Percentiles rank a stretch among this genome's conserved stretches.
These are phyloP conservation scores for Fusarium sp. DNA, from an alignment of 2,329 filamentous ascomycete genomes.

Conservation along the genomic window DNA sequence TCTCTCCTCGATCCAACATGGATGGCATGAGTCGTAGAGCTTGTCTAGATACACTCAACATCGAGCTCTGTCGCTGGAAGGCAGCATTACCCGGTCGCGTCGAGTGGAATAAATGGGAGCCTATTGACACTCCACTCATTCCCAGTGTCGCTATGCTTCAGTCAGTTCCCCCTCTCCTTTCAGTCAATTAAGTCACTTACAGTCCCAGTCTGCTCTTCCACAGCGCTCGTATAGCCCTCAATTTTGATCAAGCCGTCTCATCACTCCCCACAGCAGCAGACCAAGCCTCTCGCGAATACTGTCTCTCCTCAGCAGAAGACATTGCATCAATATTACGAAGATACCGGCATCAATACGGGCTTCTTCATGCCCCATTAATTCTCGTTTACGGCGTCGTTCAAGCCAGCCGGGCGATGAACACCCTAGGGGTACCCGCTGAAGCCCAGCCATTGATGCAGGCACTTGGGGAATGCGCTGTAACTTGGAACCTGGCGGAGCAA, in stretches of 20 bases:
- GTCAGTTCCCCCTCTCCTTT: conserved; percentile 4
- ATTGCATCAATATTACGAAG: conserved; percentile 35
- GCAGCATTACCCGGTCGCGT: conserved; percentile 28
- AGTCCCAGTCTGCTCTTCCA: conserved; percentile 30
- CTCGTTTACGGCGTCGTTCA: conserved; percentile 42
- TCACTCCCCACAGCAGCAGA: neutral
- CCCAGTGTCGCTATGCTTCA: conserved; percentile 39
- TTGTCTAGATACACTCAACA: conserved; percentile 30
- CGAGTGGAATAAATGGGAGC: conserved; percentile 38
- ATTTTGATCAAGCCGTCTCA: conserved; percentile 33
- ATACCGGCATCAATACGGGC: conserved; percentile 37
- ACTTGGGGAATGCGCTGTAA: conserved; percentile 14
- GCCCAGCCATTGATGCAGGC: conserved; percentile 15
- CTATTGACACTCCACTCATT: conserved; percentile 23
- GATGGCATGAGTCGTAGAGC: conserved; percentile 4
- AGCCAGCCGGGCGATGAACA: conserved; percentile 26
- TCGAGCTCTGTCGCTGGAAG: conserved; percentile 37
- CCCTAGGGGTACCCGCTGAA: neutral
- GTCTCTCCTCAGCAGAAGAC: conserved; percentile 37
- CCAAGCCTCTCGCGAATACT: conserved; percentile 18
- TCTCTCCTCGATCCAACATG: conserved; percentile 16
- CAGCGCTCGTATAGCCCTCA: conserved; percentile 41
- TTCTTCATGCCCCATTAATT: conserved; percentile 37
- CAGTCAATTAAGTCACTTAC: neutral
- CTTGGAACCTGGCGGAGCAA: conserved; percentile 13